phyloP scores from a whole-genome alignment of 352 stramenopile species.

The Phytophthora melonis region DNA sequence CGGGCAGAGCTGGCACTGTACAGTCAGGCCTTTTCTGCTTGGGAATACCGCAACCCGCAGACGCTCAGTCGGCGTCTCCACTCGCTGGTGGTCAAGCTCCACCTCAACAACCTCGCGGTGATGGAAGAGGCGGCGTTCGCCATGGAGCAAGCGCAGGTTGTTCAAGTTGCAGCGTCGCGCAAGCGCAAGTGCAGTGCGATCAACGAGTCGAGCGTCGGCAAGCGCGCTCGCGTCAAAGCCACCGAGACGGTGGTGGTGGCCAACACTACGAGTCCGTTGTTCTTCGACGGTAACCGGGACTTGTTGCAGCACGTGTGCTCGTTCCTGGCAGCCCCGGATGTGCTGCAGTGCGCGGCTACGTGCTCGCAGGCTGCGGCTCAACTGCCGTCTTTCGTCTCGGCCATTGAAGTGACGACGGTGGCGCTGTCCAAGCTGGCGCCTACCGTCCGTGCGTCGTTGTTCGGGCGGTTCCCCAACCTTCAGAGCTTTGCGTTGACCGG shows the following conservation, averaged over 20 bases:
- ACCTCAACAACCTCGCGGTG: slow-evolving; percentile 58
- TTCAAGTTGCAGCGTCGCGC: slow-evolving; percentile 1
- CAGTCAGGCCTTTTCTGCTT: slow-evolving; percentile 54
- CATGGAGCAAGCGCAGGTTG: slow-evolving; percentile 20
- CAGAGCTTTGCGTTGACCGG: slow-evolving; percentile 48
- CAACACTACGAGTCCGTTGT: slow-evolving; percentile 35
- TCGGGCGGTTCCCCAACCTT: slow-evolving; percentile 53
- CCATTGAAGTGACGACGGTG: slow-evolving; percentile 39
- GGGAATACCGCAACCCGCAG: slow-evolving; percentile 66
- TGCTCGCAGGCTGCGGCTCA: slow-evolving; percentile 39
- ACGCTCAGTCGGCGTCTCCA: slow-evolving; percentile 66
- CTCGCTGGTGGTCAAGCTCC: slow-evolving; percentile 68
- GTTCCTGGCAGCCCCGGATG: slow-evolving; percentile 46
- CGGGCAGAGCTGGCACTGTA: slow-evolving; percentile 68
- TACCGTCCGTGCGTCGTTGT: slow-evolving; percentile 32
- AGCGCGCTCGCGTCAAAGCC: slow-evolving; percentile 21
- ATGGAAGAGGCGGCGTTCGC: slow-evolving; percentile 51
- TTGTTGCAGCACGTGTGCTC: slow-evolving; percentile 53
- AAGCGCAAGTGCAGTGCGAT: slow-evolving; percentile 37
- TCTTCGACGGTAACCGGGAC: slow-evolving; percentile 60
- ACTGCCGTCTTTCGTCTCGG: slow-evolving; percentile 50
- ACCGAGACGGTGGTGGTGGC: background rate
- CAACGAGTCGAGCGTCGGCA: slow-evolving; percentile 12
- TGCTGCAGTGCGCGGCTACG: slow-evolving; percentile 49
- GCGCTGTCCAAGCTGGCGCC: slow-evolving; percentile 35